A percentile compares a stretch with the other conserved stretches of the same genome.
Conservation (phyloP, 805 yeast species). For the Candida easanensis region DNA sequence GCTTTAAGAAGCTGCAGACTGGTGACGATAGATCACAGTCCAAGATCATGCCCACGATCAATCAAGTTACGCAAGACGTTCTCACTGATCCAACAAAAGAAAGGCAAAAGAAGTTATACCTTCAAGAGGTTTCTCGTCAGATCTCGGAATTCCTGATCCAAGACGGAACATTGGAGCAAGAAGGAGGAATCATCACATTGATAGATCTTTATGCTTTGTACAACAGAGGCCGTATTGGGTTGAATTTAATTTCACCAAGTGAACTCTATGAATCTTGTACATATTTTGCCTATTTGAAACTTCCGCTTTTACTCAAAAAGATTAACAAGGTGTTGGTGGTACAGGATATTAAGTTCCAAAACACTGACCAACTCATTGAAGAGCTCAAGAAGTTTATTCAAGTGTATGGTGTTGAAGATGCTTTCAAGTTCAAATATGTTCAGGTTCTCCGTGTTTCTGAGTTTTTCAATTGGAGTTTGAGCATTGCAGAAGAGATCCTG, state of each 20-base stretch:
- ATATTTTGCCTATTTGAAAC: slow-evolving; percentile 49
- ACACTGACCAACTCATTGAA: slow-evolving; percentile 30
- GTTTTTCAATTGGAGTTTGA: slow-evolving; percentile 60
- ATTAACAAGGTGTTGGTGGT: slow-evolving; percentile 37
- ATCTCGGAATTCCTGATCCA: slow-evolving; percentile 64
- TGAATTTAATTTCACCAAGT: slow-evolving; percentile 64
- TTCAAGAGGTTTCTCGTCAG: slow-evolving; percentile 74
- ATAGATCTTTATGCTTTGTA: slow-evolving; percentile 62
- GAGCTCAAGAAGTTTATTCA: slow-evolving; percentile 27
- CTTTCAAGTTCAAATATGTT: slow-evolving; percentile 24
- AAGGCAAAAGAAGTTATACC: slow-evolving; percentile 39
- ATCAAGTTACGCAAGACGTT: slow-evolving; percentile 16
- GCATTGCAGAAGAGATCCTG: slow-evolving; percentile 63
- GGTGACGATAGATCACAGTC: slow-evolving; percentile 21
- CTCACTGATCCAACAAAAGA: slow-evolving; percentile 21
- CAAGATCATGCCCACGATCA: slow-evolving; percentile 15
- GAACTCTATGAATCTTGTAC: slow-evolving; percentile 65
- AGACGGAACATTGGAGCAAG: slow-evolving; percentile 42
- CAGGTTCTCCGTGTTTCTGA: slow-evolving; percentile 27
- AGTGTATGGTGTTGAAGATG: slow-evolving; percentile 31
- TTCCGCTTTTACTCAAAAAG: slow-evolving; percentile 51
- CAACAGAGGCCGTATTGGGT: slow-evolving; percentile 63
- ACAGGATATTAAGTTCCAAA: slow-evolving; percentile 37
- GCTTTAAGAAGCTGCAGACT: slow-evolving; percentile 32
- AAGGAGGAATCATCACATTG: slow-evolving; percentile 59